Evolutionary conservation across 2,329 filamentous ascomycete genomes (phyloP), one percentile per base, ranked within the genome.

Genomic region (Epichloe bromicola): DNA sequence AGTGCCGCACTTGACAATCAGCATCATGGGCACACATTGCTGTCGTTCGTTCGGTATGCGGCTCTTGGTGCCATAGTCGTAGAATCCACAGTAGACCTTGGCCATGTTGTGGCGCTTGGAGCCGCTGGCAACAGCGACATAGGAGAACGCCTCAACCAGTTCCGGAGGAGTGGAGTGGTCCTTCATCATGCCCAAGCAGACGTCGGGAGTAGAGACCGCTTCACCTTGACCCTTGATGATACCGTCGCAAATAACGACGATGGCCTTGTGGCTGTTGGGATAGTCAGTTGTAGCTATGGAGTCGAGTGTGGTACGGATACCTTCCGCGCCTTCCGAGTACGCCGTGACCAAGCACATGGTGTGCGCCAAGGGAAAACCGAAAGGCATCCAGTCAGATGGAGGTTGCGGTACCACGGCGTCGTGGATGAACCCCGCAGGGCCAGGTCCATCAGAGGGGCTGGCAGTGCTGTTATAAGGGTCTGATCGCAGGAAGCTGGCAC

Each of bases 21-120:
- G 79, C 77, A 98, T 89, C 89, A 98, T 96, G 2, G 93, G 94
- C 26, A 98, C 91, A 52, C 93, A 86, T 70, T 97, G 91, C 69
- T 97, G 93, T 69, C 90, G 93, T 55, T 94, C 88, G 2, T 74
- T 58, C 1, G 91, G 85, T 55, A 98, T 86, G 49, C 78, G 72
- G 11, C 88, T 95, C 57, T 86, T 77, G 53, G 78, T 71, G 49
- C 94, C 93, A 61, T 97, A 98, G 67, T 97, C 88, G 70, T 98
- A 98, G 74, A 97, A 98, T 43, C 94, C 94, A 51, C 90, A 85
- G 69, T 97, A 96, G 52, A 97, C 82, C 75, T 97, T 96, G 60
- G 93, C 91, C 93, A 97, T 98, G 70, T 97, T 98, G 80, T 98
- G 94, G 60, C 93, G 83, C 74, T 98, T 98, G 46, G 90, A 86